phyloP scores from a whole-genome alignment of 2,329 filamentous ascomycete species.

The Dryadomyces sulphureus region DNA sequence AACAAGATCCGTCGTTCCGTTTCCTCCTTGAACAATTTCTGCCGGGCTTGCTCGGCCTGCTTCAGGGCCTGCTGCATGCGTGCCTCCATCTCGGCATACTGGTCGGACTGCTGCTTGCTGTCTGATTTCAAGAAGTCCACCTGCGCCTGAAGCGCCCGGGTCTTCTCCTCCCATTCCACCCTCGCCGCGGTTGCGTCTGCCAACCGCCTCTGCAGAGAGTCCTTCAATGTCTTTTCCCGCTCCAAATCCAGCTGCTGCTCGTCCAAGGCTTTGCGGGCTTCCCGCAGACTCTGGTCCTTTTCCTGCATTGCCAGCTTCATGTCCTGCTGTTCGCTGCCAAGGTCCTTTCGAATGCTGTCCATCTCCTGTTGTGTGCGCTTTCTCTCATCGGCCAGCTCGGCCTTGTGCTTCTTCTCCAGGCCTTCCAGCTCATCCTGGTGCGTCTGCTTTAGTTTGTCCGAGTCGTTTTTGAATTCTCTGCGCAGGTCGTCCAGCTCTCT shows the following conservation, averaged over 20 bases:
- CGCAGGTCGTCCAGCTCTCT: constrained; percentile 41
- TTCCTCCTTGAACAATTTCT: constrained; percentile 83
- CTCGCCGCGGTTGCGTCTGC: constrained; percentile 46
- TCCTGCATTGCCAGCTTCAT: constrained; percentile 30
- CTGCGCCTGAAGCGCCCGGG: constrained; percentile 62
- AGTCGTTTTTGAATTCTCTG: constrained; percentile 34
- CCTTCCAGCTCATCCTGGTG: constrained; percentile 56
- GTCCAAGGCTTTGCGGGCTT: constrained; percentile 30
- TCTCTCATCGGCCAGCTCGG: constrained; percentile 52
- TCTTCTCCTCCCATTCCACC: constrained; percentile 56
- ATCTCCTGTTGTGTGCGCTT: constrained; percentile 44
- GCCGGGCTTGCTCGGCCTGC: constrained; percentile 53
- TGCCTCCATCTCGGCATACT: constrained; percentile 68
- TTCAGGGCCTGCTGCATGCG: constrained; percentile 64
- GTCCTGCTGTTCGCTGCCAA: constrained; percentile 36
- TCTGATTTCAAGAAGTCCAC: constrained; percentile 84
- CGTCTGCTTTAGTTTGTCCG: constrained; percentile 41
- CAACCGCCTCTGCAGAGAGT: constrained; percentile 34
- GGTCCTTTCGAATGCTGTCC: constrained; percentile 42
- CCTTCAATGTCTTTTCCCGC: constrained; percentile 49
- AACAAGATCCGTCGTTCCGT: constrained; percentile 81
- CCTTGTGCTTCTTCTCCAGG: constrained; percentile 45
- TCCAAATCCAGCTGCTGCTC: constrained; percentile 34
- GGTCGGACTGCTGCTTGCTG: constrained; percentile 74
- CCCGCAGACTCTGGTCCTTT: constrained; percentile 40